Base-by-base conservation (phyloP, 352 stramenopile species). In the Globisporangium emineosum region DNA sequence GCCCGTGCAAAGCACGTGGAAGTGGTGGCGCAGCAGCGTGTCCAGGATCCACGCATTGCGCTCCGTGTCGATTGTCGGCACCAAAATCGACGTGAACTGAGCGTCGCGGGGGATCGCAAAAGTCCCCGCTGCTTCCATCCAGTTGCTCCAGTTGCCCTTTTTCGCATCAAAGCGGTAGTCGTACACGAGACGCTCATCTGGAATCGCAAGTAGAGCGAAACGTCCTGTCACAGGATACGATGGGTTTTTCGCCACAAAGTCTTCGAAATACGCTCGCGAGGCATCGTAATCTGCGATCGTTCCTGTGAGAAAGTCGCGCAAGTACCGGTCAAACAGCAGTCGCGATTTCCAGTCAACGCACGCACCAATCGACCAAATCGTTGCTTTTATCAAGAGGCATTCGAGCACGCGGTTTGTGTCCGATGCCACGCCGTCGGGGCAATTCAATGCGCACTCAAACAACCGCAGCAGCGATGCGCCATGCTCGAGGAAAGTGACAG, bases 1-100 rank as follows among this genome's bases (percentile, higher is more conserved):
- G 57, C 92, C 92, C 2, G 89, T 97, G 52, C 85, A 95, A 3
- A 98, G 70, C 9, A 98, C 89, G 55, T 98, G 91, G 62, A 90
- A 89, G 58, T 97, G 91, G n/a, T 90, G 79, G 2, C 75, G 75
- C 27, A 98, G 64, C 3, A 98, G 71, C 33, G 80, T 90, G 47
- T 97, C 85, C n/a, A 98, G 71, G 9, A 98, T 65, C 83, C 88
- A 97, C 23, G 93, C 90, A 32, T 97, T 96, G 9, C 90, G 86
- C 61, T 97, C 89, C 19, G 93, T 98, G 55, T 98, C 93, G 56
- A 98, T 91, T 5, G 94, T 98, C 1, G 91, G 93, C 17, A 98
- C 93, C 17, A 98, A 63, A 32, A 98, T 96, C 42, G 83, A 79
- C 15, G 91, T 93, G 60, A 97, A 96, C 57, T 88, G 78, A 2